Evolutionary conservation across 148 eudicot species (phyloP).

Genomic region (Gaultheria prostrata): DNA sequence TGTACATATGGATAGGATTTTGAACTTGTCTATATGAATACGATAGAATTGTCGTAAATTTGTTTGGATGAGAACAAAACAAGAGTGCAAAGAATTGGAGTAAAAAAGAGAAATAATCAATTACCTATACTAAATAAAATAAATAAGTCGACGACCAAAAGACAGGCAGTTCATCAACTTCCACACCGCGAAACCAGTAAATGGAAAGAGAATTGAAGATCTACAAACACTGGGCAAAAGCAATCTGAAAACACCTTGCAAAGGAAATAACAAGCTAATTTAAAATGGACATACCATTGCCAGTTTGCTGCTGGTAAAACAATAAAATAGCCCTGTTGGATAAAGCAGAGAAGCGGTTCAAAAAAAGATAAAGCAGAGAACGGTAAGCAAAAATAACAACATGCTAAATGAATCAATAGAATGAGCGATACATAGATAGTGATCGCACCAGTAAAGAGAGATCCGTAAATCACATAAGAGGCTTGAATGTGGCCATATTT

Average conservation of each 20-base stretch:
- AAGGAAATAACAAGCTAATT: background rate
- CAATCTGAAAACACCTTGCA: background rate
- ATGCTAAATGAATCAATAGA: background rate
- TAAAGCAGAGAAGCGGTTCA: too few species aligned
- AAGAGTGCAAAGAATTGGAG: too few species aligned
- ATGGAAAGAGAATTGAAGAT: background rate
- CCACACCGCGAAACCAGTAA: background rate
- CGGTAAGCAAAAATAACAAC: constrained; percentile 21
- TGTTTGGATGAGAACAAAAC: too few species aligned
- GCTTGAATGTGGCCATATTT: background rate
- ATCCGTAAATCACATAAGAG: background rate
- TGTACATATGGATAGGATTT: too few species aligned
- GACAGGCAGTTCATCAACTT: background rate
- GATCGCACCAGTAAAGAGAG: background rate
- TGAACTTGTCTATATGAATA: too few species aligned
- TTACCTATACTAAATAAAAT: too few species aligned
- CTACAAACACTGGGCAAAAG: background rate
- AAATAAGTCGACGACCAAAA: background rate
- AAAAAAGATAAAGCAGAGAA: too few species aligned
- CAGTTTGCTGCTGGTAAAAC: constrained; percentile 68
- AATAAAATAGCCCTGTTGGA: constrained; percentile 60
- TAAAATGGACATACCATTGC: constrained; percentile 56
- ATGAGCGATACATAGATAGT: background rate
- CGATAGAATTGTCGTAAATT: too few species aligned
- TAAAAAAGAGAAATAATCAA: too few species aligned